Percentiles rank a stretch among this genome's conserved stretches.
phyloP scores from a whole-genome alignment of 495 filamentous ascomycete genomes.

The Neurospora hispaniola region DNA sequence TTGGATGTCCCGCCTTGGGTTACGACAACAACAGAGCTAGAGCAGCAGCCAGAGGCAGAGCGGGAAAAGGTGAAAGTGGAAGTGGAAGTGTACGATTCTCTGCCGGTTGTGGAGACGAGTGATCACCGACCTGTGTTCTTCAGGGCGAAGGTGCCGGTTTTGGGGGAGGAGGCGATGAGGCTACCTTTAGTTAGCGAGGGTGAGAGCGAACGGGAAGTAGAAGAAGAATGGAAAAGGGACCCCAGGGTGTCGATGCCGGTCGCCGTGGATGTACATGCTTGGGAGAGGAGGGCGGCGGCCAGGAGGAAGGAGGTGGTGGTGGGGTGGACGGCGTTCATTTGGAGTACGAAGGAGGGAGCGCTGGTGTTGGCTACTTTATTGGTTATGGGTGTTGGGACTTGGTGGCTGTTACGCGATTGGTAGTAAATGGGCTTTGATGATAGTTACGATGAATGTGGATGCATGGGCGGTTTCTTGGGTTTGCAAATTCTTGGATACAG shows the following conservation, averaged over 20 bases:
- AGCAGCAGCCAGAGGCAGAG: neutral
- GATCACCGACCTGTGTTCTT: constrained; percentile 81
- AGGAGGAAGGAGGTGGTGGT: constrained; percentile 31
- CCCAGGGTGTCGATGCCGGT: constrained; percentile 29
- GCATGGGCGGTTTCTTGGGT: neutral
- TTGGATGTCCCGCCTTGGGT: constrained; percentile 49
- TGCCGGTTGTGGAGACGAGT: constrained; percentile 64
- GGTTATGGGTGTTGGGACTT: constrained; percentile 24
- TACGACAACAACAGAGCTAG: constrained; percentile 5
- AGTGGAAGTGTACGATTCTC: constrained; percentile 53
- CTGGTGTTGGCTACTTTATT: constrained; percentile 26
- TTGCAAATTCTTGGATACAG: neutral
- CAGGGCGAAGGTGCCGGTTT: constrained; percentile 46
- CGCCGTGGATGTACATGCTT: constrained; percentile 31
- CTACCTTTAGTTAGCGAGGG: constrained; percentile 2
- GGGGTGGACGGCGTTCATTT: constrained; percentile 36
- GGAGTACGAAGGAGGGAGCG: constrained; percentile 32
- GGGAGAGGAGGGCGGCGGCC: constrained; percentile 30
- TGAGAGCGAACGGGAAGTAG: neutral
- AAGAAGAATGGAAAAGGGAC: constrained; percentile 14
- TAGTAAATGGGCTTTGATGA: neutral
- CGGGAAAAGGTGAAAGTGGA: constrained; percentile 26
- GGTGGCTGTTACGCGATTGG: constrained; percentile 25
- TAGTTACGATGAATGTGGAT: neutral
- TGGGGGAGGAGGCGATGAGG: constrained; percentile 20